Base-by-base conservation (phyloP, 768 basidiomycete species). In the Inosperma sp. region DNA sequence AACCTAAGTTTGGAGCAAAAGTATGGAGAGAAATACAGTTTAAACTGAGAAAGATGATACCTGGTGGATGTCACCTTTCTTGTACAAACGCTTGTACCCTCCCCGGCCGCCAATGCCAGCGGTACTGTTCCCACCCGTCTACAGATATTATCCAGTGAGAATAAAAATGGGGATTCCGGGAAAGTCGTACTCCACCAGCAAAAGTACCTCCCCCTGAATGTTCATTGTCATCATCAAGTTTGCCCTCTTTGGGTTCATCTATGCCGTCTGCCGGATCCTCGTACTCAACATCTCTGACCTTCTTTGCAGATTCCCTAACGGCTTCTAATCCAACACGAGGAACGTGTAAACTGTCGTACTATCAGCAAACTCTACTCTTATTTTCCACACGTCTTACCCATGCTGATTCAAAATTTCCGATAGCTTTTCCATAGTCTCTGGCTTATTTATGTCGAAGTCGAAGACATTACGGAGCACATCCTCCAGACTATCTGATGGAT, bases 391-490 rank as follows among this genome's bases (percentile, higher is more conserved):
- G 36, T 53, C 71, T 17, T 51, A 84, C 83, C 82, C 83, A 55
- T 84, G 81, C 49, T 76, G 76, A 41, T 76, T 68, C 29, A 86
- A 64, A 22, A 84, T 82, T 22, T 78, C 73, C 1, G 72, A 72
- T 16, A 86, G 68, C 58, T 78, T 79, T 41, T 83, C 79, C 33
- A 82, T 80, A 5, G 79, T 82, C 56, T 84, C 83, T 1, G 77
- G 78, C 55, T 78, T 80, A 62, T 82, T 82, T 5, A 86, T 72
- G 59, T 86, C 83, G 49, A 84, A 86, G 59, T 86, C 83, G 56
- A 86, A 86, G 8, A 84, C 70, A 57, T 84, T 86, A 13, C 83
- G 71, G 13, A 86, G 65, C 6, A 78, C 76, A 34, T 74, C 72
- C n/a, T 78, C 82, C 9, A 84, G 66, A 0, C 78, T 63, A 61